Base-by-base conservation (phyloP, 805 yeast genomes). In the Spathaspora girioi region DNA sequence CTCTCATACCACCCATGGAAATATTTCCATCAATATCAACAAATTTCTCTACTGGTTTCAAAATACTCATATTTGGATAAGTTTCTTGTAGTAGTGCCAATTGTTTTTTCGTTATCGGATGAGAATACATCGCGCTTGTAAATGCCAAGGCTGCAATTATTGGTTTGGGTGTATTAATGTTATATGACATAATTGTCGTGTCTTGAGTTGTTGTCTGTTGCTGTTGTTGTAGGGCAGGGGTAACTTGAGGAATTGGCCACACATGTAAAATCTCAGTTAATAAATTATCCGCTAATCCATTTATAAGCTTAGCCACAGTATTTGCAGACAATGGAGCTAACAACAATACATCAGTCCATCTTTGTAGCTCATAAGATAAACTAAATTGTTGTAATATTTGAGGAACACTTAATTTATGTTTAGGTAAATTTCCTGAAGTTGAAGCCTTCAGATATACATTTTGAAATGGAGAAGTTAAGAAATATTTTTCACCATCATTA, bases 1-100 rank as follows among this genome's bases (percentile, higher is more conserved):
- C 54, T 38, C 67, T 52, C 67, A 64, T 63, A 8, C 68, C 68
- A 2, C 68, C 68, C 68, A 64, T 64, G 8, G 63, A 50, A n/a
- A 64, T 64, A 41, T 62, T 62, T 1, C 68, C 68, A 47, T 62
- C 64, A 7, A 56, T 56, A 48, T 62, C 64, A 20, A 59, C 60
- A 38, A 56, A 60, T 42, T 64, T 64, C 41, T 64, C 68, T 14
- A 63, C 66, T 12, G 68, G 68, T 45, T 64, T 63, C 43, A 64
- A 55, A 12, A 64, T 59, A 9, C 53, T 46, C 59, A 63, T 60
- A 40, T 59, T 59, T 4, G 65, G 64, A 44, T 58, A 63, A 2
- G 59, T 57, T 47, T 64, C 67, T 46, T 59, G 65, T 23, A 64
- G 53, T 26, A 53, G 14, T 2, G 42, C 48, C 51, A 64, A 50